A percentile compares a stretch with the other conserved stretches of the same genome.
phyloP scores from a whole-genome alignment of 768 basidiomycete species.

The Auricularia auricula-judae region DNA sequence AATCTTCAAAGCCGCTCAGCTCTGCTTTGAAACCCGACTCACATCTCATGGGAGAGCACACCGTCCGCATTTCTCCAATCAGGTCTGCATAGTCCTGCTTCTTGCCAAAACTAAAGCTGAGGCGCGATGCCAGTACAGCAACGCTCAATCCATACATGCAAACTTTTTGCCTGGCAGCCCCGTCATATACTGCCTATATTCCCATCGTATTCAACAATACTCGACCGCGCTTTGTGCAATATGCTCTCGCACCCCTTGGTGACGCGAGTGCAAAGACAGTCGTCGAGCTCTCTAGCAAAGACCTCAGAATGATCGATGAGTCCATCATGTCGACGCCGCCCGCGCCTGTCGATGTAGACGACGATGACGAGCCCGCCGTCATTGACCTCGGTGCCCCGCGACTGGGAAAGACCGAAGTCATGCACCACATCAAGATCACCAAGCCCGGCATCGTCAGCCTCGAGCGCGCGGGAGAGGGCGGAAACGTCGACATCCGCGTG shows the following conservation, averaged over 20 bases:
- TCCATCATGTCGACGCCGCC: constrained; percentile 26
- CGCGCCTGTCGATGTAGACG: constrained; percentile 30
- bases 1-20: constrained; percentile 15
- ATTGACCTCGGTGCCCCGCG: constrained; percentile 10
- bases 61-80: constrained; percentile 85
- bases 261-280: constrained; percentile 26
- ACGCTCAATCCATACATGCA: constrained; percentile 68
- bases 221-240: constrained; percentile 54
- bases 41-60: constrained; percentile 62
- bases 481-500: constrained; percentile 65
- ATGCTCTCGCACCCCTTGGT: constrained; percentile 60
- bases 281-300: constrained; percentile 47
- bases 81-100: constrained; percentile 21
- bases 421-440: constrained; percentile 59
- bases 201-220: constrained; percentile 90
- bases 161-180: constrained; percentile 60
- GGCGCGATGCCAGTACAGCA: constrained; percentile 46
- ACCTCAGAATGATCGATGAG: constrained; percentile 58
- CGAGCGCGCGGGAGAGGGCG: constrained; percentile 53
- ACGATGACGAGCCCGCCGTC: constrained; percentile 33
- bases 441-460: constrained; percentile 69
- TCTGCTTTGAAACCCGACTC: constrained; percentile 10
- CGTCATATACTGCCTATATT: constrained; percentile 47
- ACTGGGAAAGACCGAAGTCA: constrained; percentile 64
- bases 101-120: background rate